Evolutionary conservation across 805 yeast species (phyloP).

Genomic region (Clavispora carvajalis): DNA sequence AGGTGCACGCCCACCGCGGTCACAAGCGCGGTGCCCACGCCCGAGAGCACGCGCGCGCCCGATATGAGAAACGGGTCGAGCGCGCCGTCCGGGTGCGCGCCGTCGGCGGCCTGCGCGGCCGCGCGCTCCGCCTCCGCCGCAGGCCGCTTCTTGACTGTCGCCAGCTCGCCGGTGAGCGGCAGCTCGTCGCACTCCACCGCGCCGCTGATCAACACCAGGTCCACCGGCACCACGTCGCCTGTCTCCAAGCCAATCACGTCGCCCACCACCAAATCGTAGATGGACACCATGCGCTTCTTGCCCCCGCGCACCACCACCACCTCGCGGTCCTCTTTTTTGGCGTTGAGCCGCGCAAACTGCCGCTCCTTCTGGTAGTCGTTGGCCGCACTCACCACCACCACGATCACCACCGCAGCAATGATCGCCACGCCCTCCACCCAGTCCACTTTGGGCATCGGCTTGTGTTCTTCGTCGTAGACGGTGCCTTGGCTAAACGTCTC

Average conservation of each 20-base stretch:
- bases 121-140: constrained; percentile 37
- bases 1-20: constrained; percentile 91
- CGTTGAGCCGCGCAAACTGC: constrained; percentile 83
- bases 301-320: constrained; percentile 74
- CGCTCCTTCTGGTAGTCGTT: constrained; percentile 95
- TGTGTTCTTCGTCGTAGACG: constrained; percentile 73
- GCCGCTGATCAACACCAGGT: constrained; percentile 69
- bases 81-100: constrained; percentile 17
- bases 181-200: constrained; percentile 87
- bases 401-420: constrained; percentile 83
- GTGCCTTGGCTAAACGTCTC: constrained; percentile 85
- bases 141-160: constrained; percentile 67
- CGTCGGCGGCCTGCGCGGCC: background rate
- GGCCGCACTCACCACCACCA: constrained; percentile 89
- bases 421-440: constrained; percentile 99
- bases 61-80: constrained; percentile 85
- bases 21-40: constrained; percentile 79
- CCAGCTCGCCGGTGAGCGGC: constrained; percentile 90
- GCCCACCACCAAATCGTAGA: constrained; percentile 78
- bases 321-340: constrained; percentile 80
- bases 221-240: constrained; percentile 93
- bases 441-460: constrained; percentile 75
- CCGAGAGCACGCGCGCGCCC: constrained; percentile 83
- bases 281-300: constrained; percentile 58
- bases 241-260: constrained; percentile 80